Evolutionary conservation across 2,329 filamentous ascomycete genomes (phyloP), one percentile per base, ranked within the genome.

Genomic region (Sclerotinia spermophila): DNA sequence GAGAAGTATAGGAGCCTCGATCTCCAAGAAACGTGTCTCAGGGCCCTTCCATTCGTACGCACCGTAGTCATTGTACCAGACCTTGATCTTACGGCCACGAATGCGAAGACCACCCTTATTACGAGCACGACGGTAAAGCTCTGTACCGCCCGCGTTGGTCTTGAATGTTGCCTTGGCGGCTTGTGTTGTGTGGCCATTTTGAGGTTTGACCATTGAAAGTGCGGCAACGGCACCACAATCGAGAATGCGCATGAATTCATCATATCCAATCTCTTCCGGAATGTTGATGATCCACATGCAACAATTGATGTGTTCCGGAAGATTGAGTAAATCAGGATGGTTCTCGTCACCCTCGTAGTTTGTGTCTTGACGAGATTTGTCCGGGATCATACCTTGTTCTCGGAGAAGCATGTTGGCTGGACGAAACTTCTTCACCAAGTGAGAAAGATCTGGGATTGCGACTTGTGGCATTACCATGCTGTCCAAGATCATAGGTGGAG

Each of bases 241-340:
- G 6, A 69, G 55, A 2, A 51, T 27, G 2, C 38, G 48, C 38
- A 69, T 65, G 21, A 77, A 61, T 10, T 76, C 71, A 2, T 21
- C 59, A 21, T 72, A 55, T 1, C 53, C 61, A 3, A 71, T 44
- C 1, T 48, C 53, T 10, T 40, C 30, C 1, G 76, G 75, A 19
- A 77, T 72, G 15, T 73, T 68, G 10, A 70, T 74, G 4, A 78
- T 44, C 65, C 71, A 77, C 8, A 77, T 48, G 4, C 73, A 64
- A 51, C 75, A 77, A 51, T 78, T 77, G 7, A 72, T 10, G 17
- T 60, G 3, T 44, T 75, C 67, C 0, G 72, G 68, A 38, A 77
- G 67, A 15, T 65, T 27, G 13, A 67, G 24, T 8, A 71, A 24
- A 27, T 74, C 71, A 5, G 62, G 59, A 17, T 44, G 64, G 51